phyloP scores from a whole-genome alignment of 1,284 basidiomycete species.

The Apiotrichum porosum region DNA sequence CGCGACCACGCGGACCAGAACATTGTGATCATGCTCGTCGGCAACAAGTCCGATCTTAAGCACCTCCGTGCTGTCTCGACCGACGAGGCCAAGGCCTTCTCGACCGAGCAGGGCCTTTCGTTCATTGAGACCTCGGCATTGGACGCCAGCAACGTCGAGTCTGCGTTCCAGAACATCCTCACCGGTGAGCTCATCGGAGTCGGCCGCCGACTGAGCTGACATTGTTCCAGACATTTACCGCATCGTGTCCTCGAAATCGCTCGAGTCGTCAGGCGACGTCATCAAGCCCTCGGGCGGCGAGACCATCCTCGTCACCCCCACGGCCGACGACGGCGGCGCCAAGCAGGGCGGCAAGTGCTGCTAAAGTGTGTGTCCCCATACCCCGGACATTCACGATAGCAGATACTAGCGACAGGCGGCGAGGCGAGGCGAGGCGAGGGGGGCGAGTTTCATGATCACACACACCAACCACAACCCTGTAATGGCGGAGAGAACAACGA shows the following conservation, averaged over 20 bases:
- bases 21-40: constrained; percentile 92
- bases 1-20: constrained; percentile 89
- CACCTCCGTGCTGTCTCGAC: constrained; percentile 93
- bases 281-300: constrained; percentile 66
- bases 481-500: constrained; percentile 17
- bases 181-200: constrained; percentile 60
- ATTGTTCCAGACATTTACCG: constrained; percentile 75
- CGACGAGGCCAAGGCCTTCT: constrained; percentile 79
- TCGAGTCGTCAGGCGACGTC: constrained; percentile 70
- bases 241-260: constrained; percentile 82
- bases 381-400: no score
- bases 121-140: constrained; percentile 99
- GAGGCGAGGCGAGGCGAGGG: no score
- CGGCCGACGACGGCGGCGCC: constrained; percentile 47
- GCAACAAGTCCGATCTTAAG: constrained; percentile 97
- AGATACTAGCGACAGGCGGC: no score
- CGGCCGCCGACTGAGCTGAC: neutral
- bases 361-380: constrained; percentile 28
- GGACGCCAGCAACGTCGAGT: constrained; percentile 97
- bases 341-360: constrained; percentile 49
- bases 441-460: no score
- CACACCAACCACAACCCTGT: no score
- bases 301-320: constrained; percentile 68
- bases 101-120: constrained; percentile 76
- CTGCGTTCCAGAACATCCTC: constrained; percentile 94